Base-by-base conservation (phyloP, 164 flowering plant genomes). In the Chloranthus sessilifolius region DNA sequence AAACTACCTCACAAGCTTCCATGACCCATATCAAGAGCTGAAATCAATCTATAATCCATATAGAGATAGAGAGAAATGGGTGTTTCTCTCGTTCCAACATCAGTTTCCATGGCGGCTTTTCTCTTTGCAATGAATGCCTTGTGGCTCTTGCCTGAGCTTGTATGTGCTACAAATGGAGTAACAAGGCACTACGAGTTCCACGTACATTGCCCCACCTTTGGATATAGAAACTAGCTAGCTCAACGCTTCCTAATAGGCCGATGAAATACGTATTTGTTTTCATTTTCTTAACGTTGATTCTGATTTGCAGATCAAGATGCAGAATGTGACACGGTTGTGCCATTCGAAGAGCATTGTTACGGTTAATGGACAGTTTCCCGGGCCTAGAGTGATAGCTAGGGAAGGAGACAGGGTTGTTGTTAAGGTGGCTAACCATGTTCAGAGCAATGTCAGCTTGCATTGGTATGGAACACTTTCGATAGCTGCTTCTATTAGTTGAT, bases 321-420 rank as follows among this genome's bases (percentile, higher is more conserved):
- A 60, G 23, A 73, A 66, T 26, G 59, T 73, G 20, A 76, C 78
- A 3, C 41, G 78, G 21, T 46, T 73, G 39, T 76, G 78, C 64
- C 58, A 47, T 47, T 65, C 70, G 0, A 76, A 61, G 58, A 67
- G 52, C 41, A 53, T 73, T 0, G 62, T 68, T 26, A 67, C 78
- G 0, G 81, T 73, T 0, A 73, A 76, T 43, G 81, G 81, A 19
- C 50, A 62, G 47, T 72, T 67, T 39, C 81, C 78, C 0, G 78
- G 81, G 26, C 81, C 81, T 47, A 59, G 63, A 3, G 43, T 76
- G 15, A 30, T 68, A 7, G 72, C 76, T 11, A 62, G 75, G 46
- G 81, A 76, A 25, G 81, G 81, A 6, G 76, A 76, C 35, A 64
- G 72, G 4, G 22, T 76, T 8, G 31, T 71, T 7, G 58, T 76